Evolutionary conservation across 306 rosid genomes (phyloP).

Genomic region (Betula pendula): DNA sequence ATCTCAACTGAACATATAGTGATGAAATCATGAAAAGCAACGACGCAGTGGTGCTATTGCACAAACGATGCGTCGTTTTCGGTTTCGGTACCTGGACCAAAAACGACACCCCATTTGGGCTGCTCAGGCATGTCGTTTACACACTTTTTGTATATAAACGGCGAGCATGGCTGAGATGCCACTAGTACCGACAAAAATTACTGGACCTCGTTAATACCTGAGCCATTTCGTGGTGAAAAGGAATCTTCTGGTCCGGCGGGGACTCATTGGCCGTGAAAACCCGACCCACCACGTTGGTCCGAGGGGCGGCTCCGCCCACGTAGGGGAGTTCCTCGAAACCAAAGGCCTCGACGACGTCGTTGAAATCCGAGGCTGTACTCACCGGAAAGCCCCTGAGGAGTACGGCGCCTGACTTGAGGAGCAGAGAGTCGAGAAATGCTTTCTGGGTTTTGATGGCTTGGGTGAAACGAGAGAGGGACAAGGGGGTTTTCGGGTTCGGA

Average conservation of each 20-base stretch:
- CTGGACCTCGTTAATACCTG: constrained; percentile 39
- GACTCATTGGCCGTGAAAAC: constrained; percentile 92
- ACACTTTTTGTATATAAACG: too few relatives aligned
- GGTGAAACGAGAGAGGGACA: constrained; percentile 30
- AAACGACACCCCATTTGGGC: not conserved
- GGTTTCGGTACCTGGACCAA: not conserved
- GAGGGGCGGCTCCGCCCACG: constrained; percentile 85
- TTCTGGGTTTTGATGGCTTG: constrained; percentile 47
- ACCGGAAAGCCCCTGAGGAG: constrained; percentile 63
- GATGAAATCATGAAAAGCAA: not conserved
- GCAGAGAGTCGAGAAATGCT: constrained; percentile 45
- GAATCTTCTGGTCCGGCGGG: constrained; percentile 87
- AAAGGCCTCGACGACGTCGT: constrained; percentile 75
- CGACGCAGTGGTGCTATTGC: too few relatives aligned
- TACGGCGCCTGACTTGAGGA: constrained; percentile 64
- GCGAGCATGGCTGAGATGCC: not conserved
- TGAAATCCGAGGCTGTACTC: constrained; percentile 63
- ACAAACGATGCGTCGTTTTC: not conserved
- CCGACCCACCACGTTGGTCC: constrained; percentile 73
- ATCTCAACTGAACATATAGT: not conserved
- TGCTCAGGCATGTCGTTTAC: too few relatives aligned
- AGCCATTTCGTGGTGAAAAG: constrained; percentile 89
- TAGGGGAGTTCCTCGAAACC: constrained; percentile 83
- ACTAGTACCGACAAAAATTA: not conserved
- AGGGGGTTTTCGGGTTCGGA: constrained; percentile 23